A percentile compares a stretch with the other conserved stretches of the same genome.
Conservation (phyloP, 2,329 filamentous ascomycete species). For the Clarireedia monteithiana region DNA sequence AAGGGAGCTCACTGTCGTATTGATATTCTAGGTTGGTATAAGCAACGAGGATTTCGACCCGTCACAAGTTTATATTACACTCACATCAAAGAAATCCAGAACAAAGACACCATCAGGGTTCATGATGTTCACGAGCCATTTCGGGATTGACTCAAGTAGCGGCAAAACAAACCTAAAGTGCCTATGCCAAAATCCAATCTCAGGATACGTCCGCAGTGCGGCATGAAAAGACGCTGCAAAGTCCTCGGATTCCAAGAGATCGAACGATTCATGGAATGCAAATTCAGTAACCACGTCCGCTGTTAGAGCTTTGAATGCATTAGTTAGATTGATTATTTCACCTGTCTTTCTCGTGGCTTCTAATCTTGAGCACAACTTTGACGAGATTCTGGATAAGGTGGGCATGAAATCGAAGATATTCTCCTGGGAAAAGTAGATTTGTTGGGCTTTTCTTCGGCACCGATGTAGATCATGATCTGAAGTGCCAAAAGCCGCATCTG, state of each 20-base stretch:
- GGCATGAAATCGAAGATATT: neutral
- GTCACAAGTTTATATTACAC: no score
- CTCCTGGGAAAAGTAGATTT: neutral
- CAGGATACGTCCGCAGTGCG: constrained; percentile 8
- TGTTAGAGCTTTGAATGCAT: constrained; percentile 13
- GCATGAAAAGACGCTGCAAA: constrained; percentile 12
- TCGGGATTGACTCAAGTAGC: constrained; percentile 6
- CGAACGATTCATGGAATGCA: constrained; percentile 10
- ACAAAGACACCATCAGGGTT: constrained; percentile 8
- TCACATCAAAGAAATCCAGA: constrained; percentile 5
- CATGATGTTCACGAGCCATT: constrained; percentile 5
- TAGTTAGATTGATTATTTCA: constrained; percentile 12
- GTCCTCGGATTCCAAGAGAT: constrained; percentile 10
- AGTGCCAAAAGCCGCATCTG: constrained; percentile 11
- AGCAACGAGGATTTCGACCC: no score
- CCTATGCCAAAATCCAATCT: constrained; percentile 13
- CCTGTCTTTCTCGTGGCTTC: constrained; percentile 7
- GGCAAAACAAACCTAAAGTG: neutral
- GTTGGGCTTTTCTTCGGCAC: constrained; percentile 11
- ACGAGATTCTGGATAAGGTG: neutral
- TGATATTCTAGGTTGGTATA: neutral
- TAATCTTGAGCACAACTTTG: neutral
- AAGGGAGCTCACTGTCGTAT: neutral
- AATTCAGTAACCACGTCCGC: constrained; percentile 16
- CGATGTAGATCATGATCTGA: constrained; percentile 16